phyloP scores from a whole-genome alignment of 2,329 filamentous ascomycete genomes.

The Exophiala spinifera region DNA sequence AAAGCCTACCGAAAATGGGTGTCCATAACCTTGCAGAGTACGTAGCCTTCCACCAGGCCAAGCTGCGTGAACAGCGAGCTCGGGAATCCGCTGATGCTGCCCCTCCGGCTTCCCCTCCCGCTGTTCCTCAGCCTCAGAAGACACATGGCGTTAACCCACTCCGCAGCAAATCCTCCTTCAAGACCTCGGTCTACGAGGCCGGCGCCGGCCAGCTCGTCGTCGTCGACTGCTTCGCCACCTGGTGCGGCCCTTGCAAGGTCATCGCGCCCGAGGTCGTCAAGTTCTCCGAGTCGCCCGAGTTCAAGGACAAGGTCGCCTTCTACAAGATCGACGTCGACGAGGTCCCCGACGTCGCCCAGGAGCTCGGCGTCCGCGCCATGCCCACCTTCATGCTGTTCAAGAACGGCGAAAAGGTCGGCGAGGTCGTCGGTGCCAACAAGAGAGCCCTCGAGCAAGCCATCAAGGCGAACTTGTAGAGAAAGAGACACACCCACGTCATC shows the following conservation, averaged over 20 bases:
- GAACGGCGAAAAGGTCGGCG: conserved; percentile 66
- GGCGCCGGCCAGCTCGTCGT: conserved; percentile 61
- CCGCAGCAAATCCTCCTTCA: conserved; percentile 58
- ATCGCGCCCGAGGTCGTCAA: conserved; percentile 68
- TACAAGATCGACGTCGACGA: conserved; percentile 91
- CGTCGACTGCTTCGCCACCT: conserved; percentile 82
- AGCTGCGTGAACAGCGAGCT: conserved; percentile 28
- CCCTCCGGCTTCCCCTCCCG: too few species aligned
- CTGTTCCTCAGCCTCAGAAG: conserved; percentile 10
- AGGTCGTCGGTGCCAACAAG: conserved; percentile 81
- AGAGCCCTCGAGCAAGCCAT: conserved; percentile 48
- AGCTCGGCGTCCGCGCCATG: conserved; percentile 84
- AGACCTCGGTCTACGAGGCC: conserved; percentile 50
- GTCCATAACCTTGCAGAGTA: conserved; percentile 44
- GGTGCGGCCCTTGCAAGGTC: conserved; percentile 94
- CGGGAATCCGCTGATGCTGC: background rate
- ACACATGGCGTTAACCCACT: conserved; percentile 31
- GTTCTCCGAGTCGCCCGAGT: conserved; percentile 56
- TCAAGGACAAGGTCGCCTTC: conserved; percentile 65
- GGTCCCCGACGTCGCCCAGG: conserved; percentile 68
- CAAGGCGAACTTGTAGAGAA: conserved; percentile 17
- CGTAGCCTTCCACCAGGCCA: conserved; percentile 29
- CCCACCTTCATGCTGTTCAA: conserved; percentile 87
- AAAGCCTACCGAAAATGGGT: conserved; percentile 45
- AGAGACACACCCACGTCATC: too few species aligned